Evolutionary conservation across 2,329 filamentous ascomycete genomes (phyloP), one percentile per base, ranked within the genome.

Genomic region (Fusarium drepaniforme): DNA sequence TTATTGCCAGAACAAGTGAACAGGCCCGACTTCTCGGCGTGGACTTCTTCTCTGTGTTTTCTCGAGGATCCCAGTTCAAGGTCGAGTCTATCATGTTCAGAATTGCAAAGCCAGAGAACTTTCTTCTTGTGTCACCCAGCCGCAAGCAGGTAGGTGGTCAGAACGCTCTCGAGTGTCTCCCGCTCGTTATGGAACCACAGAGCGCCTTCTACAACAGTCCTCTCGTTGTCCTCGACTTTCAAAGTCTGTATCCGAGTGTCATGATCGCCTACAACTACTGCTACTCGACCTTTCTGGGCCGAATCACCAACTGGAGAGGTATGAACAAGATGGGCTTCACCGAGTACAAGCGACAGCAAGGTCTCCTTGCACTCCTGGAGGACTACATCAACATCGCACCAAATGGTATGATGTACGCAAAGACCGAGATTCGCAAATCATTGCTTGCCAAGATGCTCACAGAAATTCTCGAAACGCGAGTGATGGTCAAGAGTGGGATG

Each of bases 231-330:
- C 87, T 99, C 8, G 97, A 99, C 83, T 99, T 99, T 74, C 96
- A 98, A 80, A 97, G 95, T 70, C 85, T 99, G 58, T 99, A 99
- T 76, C 97, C 97, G 0, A 98, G 96, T 82, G 93, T 98, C 70
- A 98, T 99, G 95, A 98, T 99, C 80, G 97, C 97, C 0, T 98
- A 99, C 86, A 99, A 99, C 80, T 97, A 98, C 81, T 99, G 97
- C 85, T 99, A 99, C 81, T 98, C 97, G 0, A 99, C 97, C 0
- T 99, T 96, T 77, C 88, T 98, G 0, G 97, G 97, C 0, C 91
- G 97, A 35, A 92, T 98, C 44, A 90, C 92, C 33, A 91, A 92
- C 77, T 98, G 96, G 96, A 91, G 95, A n/a, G 96, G 95, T 3
- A 91, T 90, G 35, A 96, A 95, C 85, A 98, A 98, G 84, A 95